These are phyloP conservation scores for Poa pratensis DNA, from an alignment of 176 grass and related monocot species.

Conservation along the genomic window DNA sequence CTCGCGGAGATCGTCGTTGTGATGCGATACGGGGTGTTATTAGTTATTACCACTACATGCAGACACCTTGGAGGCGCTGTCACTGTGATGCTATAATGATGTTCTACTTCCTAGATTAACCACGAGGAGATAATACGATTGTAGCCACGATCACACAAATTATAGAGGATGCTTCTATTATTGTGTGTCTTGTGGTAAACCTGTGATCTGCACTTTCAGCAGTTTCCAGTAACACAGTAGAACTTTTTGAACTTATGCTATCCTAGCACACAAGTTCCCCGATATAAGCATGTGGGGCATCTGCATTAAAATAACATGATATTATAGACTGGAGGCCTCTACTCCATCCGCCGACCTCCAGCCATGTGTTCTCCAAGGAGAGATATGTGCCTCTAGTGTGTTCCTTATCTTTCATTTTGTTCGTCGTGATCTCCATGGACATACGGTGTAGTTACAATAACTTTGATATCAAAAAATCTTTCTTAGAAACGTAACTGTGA, in stretches of 20 bases:
- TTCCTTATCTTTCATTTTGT: constrained; percentile 3
- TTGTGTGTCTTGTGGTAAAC: background rate
- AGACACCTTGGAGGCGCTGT: background rate
- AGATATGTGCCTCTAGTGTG: background rate
- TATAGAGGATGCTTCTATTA: background rate
- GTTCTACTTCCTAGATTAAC: constrained; percentile 13
- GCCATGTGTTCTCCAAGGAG: background rate
- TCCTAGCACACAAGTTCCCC: background rate
- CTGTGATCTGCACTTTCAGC: background rate
- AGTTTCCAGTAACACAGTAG: background rate
- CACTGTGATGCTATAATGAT: background rate
- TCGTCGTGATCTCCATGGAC: background rate
- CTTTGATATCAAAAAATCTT: background rate
- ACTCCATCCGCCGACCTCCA: background rate
- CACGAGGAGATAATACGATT: background rate
- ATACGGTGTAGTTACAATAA: background rate
- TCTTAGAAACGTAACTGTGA: background rate
- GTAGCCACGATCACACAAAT: background rate
- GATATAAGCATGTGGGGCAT: background rate
- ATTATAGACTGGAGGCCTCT: background rate
- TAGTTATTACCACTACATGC: background rate
- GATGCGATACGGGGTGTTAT: background rate
- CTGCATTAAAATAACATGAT: background rate
- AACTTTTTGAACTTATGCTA: background rate
- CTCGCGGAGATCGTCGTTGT: background rate